These are phyloP conservation scores for Populus alba DNA, from an alignment of 345 rosid species.

Conservation along the genomic window DNA sequence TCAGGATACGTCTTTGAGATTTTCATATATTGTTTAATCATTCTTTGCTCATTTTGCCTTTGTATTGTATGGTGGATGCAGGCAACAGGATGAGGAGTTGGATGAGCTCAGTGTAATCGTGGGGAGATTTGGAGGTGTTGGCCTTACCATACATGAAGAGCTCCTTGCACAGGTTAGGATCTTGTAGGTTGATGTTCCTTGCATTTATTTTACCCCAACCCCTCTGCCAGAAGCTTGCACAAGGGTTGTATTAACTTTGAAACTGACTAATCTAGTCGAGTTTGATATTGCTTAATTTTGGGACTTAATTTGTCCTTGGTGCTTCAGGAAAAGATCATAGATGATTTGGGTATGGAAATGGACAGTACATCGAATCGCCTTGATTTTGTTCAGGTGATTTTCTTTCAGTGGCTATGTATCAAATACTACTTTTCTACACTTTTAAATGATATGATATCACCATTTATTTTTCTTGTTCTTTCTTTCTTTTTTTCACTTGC, in stretches of 20 bases:
- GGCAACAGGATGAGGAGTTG: constrained; percentile 96
- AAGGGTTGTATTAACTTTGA: neutral
- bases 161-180: constrained; percentile 72
- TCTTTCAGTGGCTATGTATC: neutral
- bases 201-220: neutral
- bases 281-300: neutral
- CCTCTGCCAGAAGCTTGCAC: neutral
- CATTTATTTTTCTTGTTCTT: neutral
- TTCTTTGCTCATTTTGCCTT: neutral
- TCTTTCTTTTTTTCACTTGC: constrained; percentile 27
- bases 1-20: neutral
- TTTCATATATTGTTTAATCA: neutral
- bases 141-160: constrained; percentile 97
- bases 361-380: constrained; percentile 90
- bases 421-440: too few species aligned
- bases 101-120: constrained; percentile 93
- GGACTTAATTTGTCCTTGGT: constrained; percentile 6
- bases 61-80: constrained; percentile 20
- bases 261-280: neutral
- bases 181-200: constrained; percentile 3
- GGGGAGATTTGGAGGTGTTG: constrained; percentile 89
- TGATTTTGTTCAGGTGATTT: constrained; percentile 85
- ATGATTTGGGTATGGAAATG: constrained; percentile 80
- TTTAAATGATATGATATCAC: neutral
- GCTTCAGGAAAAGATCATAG: constrained; percentile 77